phyloP scores from a whole-genome alignment of 805 yeast genomes.

The Candida ortonii region DNA sequence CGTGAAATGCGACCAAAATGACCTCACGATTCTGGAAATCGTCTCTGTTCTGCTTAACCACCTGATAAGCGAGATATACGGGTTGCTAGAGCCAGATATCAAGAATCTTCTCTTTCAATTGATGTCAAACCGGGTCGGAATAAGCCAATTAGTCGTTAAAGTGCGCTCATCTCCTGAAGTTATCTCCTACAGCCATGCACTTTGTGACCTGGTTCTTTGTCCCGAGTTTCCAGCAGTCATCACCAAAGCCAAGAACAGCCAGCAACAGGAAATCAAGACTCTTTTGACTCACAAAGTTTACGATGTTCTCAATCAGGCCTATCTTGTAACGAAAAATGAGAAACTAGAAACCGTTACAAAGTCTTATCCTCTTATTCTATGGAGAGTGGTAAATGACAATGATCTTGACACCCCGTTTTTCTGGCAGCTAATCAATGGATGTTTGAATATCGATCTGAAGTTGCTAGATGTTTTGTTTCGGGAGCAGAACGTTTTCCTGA shows the following conservation, averaged over 20 bases:
- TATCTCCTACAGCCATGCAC: conserved; percentile 4
- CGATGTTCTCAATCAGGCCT: conserved; percentile 15
- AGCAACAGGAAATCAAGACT: conserved; percentile 12
- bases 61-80: conserved; percentile 23
- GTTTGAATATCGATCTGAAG: conserved; percentile 4
- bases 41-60: conserved; percentile 14
- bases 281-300: conserved; percentile 16
- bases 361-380: conserved; percentile 8
- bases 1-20: conserved; percentile 1
- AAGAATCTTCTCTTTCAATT: conserved; percentile 5
- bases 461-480: conserved; percentile 5
- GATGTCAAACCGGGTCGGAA: conserved; percentile 23
- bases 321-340: conserved; percentile 8
- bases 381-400: conserved; percentile 1
- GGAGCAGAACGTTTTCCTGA: background rate
- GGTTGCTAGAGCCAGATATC: conserved; percentile 8
- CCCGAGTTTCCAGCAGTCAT: conserved; percentile 4
- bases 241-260: background rate
- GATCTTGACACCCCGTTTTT: conserved; percentile 1
- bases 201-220: conserved; percentile 12
- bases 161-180: conserved; percentile 4
- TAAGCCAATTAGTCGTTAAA: conserved; percentile 21
- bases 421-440: conserved; percentile 15
- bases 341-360: conserved; percentile 5
- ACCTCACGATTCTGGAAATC: conserved; percentile 13